Percentiles rank a stretch among this genome's conserved stretches.
phyloP scores from a whole-genome alignment of 805 yeast genomes.

The Ogataea philodendri region DNA sequence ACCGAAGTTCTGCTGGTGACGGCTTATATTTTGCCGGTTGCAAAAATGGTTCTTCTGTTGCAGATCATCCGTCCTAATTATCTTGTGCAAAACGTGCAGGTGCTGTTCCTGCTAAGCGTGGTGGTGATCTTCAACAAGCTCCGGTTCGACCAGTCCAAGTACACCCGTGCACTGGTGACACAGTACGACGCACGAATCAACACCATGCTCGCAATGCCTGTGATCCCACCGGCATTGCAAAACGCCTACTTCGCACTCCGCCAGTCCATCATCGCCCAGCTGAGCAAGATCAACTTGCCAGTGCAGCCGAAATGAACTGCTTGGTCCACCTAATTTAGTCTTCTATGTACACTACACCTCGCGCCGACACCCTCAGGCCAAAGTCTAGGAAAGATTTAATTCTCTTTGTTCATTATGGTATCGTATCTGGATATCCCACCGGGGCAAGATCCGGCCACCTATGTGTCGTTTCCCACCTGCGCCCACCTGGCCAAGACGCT shows the following conservation, averaged over 20 bases:
- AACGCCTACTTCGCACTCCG: slow-evolving; percentile 12
- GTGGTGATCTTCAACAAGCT: slow-evolving; percentile 57
- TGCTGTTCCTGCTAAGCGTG: slow-evolving; percentile 40
- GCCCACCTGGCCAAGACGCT: slow-evolving; percentile 48
- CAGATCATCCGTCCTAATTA: slow-evolving; percentile 31
- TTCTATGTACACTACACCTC: slow-evolving; percentile 8
- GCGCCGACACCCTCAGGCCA: slow-evolving; percentile 12
- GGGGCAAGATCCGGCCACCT: slow-evolving; percentile 22
- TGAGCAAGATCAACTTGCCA: slow-evolving; percentile 18
- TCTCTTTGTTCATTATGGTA: slow-evolving; percentile 12
- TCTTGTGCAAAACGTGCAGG: slow-evolving; percentile 31
- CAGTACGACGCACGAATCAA: slow-evolving; percentile 45
- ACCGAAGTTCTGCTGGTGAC: slow-evolving; percentile 44
- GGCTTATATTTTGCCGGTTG: slow-evolving; percentile 38
- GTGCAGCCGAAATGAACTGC: slow-evolving; percentile 1
- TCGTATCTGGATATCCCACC: slow-evolving; percentile 12
- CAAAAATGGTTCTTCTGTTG: slow-evolving; percentile 42
- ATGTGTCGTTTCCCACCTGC: slow-evolving; percentile 44
- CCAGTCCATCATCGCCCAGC: slow-evolving; percentile 6
- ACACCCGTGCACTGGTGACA: slow-evolving; percentile 49
- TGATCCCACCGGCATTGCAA: slow-evolving; percentile 35
- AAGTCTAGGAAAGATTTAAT: slow-evolving; percentile 7
- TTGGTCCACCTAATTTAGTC: slow-evolving; percentile 1
- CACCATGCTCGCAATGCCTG: slow-evolving; percentile 34
- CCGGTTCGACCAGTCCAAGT: slow-evolving; percentile 55